Base-by-base conservation (phyloP, 2,329 filamentous ascomycete species). In the Colletotrichum cordylinicola region DNA sequence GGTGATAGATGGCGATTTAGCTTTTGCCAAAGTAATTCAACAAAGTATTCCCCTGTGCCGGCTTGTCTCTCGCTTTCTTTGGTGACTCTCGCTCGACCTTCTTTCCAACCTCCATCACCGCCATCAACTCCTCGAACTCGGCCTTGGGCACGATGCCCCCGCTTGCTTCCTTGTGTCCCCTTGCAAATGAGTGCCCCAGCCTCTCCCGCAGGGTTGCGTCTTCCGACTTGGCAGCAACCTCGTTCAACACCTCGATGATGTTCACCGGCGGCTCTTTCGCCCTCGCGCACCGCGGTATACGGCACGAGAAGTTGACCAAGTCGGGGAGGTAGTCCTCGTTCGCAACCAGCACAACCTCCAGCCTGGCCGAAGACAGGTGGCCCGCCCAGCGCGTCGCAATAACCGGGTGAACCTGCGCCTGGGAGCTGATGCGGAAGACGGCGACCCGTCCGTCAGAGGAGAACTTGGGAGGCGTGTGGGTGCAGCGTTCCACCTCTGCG, bases 381-480 rank as follows among this genome's bases (percentile, higher is more conserved):
- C 91, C 90, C 1, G 92, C 90, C 93, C 93, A 94, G 13, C 92
- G 86, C 6, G 91, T 93, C 3, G 93, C 92, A 72, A 94, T 92
- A 4, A 94, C 87, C 0, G 92, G 91, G 80, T 94, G 93, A 0
- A 94, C 87, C 79, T 94, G 93, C 2, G 91, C 90, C 31, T 85
- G 82, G 2, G 90, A 92, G 39, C 83, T 86, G 78, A 94, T 93
- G 6, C 90, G 87, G 60, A 94, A 87, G 0, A 94, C 90, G 0
- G 92, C 92, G 15, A 94, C 88, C 64, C 87, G 90, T 2, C 87
- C 91, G 74, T 94, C 92, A 5, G 86, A 83, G 6, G 90, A 93
- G 83, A 94, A 94, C 78, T 90, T 91, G 0, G 93, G 93, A 2
- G 91, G 87, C 2, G 90, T 88, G 76, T 91, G 92, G 1, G 91